Base-by-base conservation (phyloP, 1,284 basidiomycete species). In the Pascua guehoae region DNA sequence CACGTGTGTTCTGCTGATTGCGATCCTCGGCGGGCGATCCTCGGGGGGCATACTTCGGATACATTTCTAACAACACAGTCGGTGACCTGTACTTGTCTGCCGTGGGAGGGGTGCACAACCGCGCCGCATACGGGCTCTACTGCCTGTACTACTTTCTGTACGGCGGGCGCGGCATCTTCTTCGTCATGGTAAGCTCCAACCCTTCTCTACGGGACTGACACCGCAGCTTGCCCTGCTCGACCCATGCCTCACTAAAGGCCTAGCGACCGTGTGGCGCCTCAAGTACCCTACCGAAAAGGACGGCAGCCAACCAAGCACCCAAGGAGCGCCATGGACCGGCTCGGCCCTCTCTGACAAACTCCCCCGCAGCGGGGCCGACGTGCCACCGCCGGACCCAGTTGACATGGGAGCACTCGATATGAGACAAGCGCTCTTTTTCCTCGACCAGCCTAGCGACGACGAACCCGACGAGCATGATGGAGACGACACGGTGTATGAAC, bases 131-230 rank as follows among this genome's bases (percentile, higher is more conserved):
- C 44, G 57, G 53, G 11, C 57, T 59, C 11, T 59, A 59, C 45
- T 36, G 50, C 18, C 43, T 59, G 15, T 59, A 59, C 50, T 54
- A 59, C 50, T 59, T 54, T 40, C 41, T 59, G 24, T 59, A 59
- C 40, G 57, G 57, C 16, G 57, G 53, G 1, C 49, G 57, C 2
- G 53, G 57, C 14, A 47, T 49, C 14, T 41, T 54, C 8, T 59
- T 59, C 7, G 46, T 32, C 24, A 32, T 32, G 17, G 24, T 32
- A 32, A 32, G 24, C 24, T 32, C 24, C 24, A 32, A 32, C 24
- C 24, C 7, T 7, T 7, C 24, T 7, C 3, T 32, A 32, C 24
- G 3, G 24, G 4, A 7, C 24, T 32, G 4, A 32, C 24, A 32
- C 24, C 24, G n/a, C n/a, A 32, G 24, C 24, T 32, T 32, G 24